phyloP scores from a whole-genome alignment of 2,329 filamentous ascomycete genomes.

The Microdochium bolleyi region DNA sequence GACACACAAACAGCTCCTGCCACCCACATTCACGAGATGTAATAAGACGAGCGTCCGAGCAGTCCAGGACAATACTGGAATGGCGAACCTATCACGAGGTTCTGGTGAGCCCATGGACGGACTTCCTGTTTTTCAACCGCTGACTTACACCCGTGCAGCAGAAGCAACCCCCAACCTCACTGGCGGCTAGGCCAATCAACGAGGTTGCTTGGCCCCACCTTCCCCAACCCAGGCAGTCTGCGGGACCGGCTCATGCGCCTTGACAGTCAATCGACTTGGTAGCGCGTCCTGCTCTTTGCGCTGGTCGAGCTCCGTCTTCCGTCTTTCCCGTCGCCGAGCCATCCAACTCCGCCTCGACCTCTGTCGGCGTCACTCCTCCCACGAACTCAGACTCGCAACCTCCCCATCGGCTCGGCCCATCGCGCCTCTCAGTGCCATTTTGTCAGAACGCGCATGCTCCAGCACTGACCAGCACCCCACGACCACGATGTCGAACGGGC shows the following conservation, averaged over 20 bases:
- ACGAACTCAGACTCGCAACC: not conserved
- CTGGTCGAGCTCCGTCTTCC: not conserved
- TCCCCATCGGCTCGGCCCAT: not conserved
- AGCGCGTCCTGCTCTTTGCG: not conserved
- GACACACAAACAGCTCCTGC: too few relatives aligned
- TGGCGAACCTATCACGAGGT: too few relatives aligned
- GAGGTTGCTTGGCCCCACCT: not conserved
- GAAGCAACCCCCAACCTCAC: not conserved
- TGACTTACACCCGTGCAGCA: too few relatives aligned
- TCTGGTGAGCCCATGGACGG: too few relatives aligned
- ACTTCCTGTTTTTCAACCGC: too few relatives aligned
- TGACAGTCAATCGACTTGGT: not conserved
- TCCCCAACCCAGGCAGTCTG: not conserved
- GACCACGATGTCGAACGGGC: conserved; percentile 36
- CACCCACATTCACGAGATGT: too few relatives aligned
- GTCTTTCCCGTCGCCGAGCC: not conserved
- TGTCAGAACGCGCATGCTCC: not conserved
- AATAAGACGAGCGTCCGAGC: too few relatives aligned
- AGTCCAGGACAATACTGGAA: too few relatives aligned
- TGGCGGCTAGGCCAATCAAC: not conserved
- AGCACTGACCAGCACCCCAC: not conserved
- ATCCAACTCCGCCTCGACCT: not conserved
- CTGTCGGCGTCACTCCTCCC: not conserved
- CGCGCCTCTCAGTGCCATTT: not conserved
- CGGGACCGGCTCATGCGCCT: conserved; percentile 1